Conservation (phyloP, 441 rosid genomes). For the Pelargonium myrrhifolium region DNA sequence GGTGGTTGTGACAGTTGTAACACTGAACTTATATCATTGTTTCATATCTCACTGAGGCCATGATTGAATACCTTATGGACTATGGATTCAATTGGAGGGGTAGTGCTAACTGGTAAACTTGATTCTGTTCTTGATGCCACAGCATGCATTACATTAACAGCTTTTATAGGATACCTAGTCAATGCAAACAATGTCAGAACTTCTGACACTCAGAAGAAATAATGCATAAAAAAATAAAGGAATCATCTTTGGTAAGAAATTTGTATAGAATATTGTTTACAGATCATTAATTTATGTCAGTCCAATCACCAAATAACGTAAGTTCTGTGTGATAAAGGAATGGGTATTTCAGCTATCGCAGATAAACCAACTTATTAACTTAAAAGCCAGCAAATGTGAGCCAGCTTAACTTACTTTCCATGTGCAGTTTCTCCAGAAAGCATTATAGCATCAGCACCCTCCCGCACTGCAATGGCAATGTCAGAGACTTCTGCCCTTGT, state of each 20-base stretch:
- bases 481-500: slow-evolving; percentile 99
- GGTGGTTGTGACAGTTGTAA: background rate
- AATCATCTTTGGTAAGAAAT: background rate
- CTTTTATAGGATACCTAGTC: slow-evolving; percentile 73
- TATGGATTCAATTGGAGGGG: slow-evolving; percentile 39
- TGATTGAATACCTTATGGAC: slow-evolving; percentile 48
- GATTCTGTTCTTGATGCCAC: slow-evolving; percentile 84
- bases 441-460: slow-evolving; percentile 95
- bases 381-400: background rate
- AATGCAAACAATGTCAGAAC: background rate
- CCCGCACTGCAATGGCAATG: slow-evolving; percentile 93
- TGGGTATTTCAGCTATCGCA: background rate
- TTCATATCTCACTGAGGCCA: background rate
- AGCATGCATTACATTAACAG: slow-evolving; percentile 90
- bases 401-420: slow-evolving; percentile 60
- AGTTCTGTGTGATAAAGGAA: background rate
- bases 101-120: slow-evolving; percentile 52
- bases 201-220: background rate
- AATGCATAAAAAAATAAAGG: background rate
- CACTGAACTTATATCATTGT: background rate
- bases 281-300: background rate
- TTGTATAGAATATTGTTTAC: background rate
- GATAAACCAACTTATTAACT: background rate
- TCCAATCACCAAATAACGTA: background rate
- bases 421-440: slow-evolving; percentile 99